A percentile compares a stretch with the other conserved stretches of the same genome.
Conservation (phyloP, 495 filamentous ascomycete species). For the Penicillium roqueforti region DNA sequence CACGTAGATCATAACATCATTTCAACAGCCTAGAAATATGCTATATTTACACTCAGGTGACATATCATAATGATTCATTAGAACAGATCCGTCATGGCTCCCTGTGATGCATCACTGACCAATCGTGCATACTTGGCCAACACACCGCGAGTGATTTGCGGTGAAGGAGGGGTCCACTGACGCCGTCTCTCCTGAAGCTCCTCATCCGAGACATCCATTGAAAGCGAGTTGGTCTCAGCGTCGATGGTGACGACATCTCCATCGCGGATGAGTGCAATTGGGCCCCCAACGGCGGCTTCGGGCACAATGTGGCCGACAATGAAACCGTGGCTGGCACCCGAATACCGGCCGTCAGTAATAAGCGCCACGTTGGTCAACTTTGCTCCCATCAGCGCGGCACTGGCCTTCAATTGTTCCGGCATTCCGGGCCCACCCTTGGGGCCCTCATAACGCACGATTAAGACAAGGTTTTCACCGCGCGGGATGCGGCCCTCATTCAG, state of each 20-base stretch:
- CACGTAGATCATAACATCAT: conserved; percentile 4
- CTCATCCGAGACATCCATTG: conserved; percentile 68
- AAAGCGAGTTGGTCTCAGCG: conserved; percentile 71
- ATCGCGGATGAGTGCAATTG: conserved; percentile 73
- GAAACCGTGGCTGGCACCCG: conserved; percentile 88
- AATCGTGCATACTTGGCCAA: conserved; percentile 84
- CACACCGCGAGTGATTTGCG: conserved; percentile 76
- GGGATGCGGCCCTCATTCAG: conserved; percentile 69
- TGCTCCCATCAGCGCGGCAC: conserved; percentile 89
- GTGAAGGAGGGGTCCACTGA: conserved; percentile 69
- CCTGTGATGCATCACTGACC: conserved; percentile 70
- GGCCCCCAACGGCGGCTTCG: conserved; percentile 79
- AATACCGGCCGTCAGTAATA: conserved; percentile 91
- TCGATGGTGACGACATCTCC: conserved; percentile 87
- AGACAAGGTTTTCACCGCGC: conserved; percentile 76
- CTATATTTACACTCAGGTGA: neutral
- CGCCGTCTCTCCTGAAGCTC: conserved; percentile 65
- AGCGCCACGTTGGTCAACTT: conserved; percentile 83
- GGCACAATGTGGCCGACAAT: conserved; percentile 95
- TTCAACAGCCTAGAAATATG: neutral
- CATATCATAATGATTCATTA: conserved; percentile 15
- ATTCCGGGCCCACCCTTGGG: conserved; percentile 95
- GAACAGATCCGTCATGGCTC: conserved; percentile 55
- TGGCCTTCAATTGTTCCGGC: conserved; percentile 94
- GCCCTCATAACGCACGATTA: conserved; percentile 93